phyloP scores from a whole-genome alignment of 2,329 filamentous ascomycete genomes.

The Apiospora phragmitis region DNA sequence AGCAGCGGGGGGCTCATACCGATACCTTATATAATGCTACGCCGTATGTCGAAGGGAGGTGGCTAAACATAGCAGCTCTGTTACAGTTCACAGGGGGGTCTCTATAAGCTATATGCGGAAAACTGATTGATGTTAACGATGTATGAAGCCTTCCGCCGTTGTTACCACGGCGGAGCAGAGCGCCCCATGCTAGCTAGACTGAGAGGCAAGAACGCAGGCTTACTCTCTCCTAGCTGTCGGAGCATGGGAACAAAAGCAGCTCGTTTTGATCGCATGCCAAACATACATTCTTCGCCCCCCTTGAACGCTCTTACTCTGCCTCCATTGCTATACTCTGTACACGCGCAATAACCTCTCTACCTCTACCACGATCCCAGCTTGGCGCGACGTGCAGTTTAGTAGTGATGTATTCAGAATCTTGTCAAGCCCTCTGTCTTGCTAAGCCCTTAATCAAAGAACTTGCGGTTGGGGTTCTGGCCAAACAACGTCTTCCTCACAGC shows the following conservation, averaged over 20 bases:
- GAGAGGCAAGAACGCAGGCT: background rate
- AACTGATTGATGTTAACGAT: background rate
- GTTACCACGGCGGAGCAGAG: background rate
- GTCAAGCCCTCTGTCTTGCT: background rate
- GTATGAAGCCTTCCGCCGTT: background rate
- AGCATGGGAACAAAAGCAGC: background rate
- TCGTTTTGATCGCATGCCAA: background rate
- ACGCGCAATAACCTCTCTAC: background rate
- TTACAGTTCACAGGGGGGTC: background rate
- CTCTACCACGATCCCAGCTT: background rate
- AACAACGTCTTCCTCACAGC: slow-evolving; percentile 85
- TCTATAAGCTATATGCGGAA: background rate
- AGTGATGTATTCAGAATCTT: background rate
- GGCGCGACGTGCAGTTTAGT: background rate
- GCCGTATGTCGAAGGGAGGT: background rate
- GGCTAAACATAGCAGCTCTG: background rate
- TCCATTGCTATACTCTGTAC: background rate
- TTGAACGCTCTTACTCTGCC: background rate
- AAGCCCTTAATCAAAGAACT: slow-evolving; percentile 79
- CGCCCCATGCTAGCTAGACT: background rate
- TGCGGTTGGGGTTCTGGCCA: slow-evolving; percentile 92
- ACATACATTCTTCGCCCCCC: background rate
- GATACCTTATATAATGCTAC: background rate
- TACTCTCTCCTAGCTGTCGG: background rate
- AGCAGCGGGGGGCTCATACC: background rate